Evolutionary conservation across 1,139 yeast genomes (phyloP).

Genomic region (Maudiozyma humilis): DNA sequence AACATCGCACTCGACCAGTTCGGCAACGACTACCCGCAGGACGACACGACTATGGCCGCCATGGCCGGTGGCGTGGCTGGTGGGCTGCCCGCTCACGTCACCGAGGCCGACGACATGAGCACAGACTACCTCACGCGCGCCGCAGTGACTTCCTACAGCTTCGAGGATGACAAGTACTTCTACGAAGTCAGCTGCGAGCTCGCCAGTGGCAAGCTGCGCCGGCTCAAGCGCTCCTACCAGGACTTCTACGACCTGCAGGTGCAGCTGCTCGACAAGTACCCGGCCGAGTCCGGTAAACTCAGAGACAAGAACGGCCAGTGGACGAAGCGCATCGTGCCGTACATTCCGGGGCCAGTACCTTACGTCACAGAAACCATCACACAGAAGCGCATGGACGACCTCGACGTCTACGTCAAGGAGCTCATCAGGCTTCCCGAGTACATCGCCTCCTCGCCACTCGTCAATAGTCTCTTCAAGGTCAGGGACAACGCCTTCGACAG

Average conservation of each 20-base stretch:
- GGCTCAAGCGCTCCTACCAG: constrained; percentile 82
- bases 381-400: constrained; percentile 72
- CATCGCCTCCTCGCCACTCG: constrained; percentile 63
- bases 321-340: constrained; percentile 73
- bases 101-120: constrained; percentile 2
- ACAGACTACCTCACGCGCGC: constrained; percentile 43
- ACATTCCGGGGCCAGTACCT: constrained; percentile 92
- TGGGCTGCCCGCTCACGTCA: not conserved
- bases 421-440: constrained; percentile 68
- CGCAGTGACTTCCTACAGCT: constrained; percentile 70
- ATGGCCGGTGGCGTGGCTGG: no score
- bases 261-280: constrained; percentile 71
- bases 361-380: constrained; percentile 87
- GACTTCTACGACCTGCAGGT: constrained; percentile 95
- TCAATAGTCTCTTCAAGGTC: constrained; percentile 61
- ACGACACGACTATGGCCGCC: no score
- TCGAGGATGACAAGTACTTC: constrained; percentile 86
- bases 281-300: constrained; percentile 81
- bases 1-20: constrained; percentile 55
- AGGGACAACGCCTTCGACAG: constrained; percentile 38
- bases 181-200: constrained; percentile 66
- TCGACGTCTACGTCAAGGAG: constrained; percentile 74
- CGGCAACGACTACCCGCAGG: constrained; percentile 17
- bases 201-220: constrained; percentile 60
- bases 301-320: constrained; percentile 41